Evolutionary conservation across 768 basidiomycete genomes (phyloP).

Genomic region (Postia placenta): DNA sequence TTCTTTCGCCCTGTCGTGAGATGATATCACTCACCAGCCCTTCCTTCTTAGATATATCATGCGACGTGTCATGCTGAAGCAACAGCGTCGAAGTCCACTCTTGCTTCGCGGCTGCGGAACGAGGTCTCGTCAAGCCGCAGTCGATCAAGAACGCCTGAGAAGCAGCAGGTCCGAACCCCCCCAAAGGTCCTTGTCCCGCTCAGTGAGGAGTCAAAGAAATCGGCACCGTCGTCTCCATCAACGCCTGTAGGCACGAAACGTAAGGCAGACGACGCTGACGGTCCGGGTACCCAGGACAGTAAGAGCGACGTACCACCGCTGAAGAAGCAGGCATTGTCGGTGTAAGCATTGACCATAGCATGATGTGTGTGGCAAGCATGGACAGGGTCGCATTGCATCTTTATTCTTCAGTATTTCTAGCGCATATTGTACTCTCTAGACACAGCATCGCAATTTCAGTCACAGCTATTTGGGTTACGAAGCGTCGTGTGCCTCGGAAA

Average conservation of each 20-base stretch:
- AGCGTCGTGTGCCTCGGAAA: too few relatives aligned
- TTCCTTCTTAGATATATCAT: constrained; percentile 68
- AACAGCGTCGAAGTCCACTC: constrained; percentile 50
- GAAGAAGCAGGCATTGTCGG: constrained; percentile 56
- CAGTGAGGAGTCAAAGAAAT: constrained; percentile 12
- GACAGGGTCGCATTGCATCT: constrained; percentile 13
- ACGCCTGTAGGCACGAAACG: constrained; percentile 62
- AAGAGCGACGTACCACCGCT: constrained; percentile 50
- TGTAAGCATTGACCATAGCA: constrained; percentile 24
- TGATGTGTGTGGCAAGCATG: constrained; percentile 7
- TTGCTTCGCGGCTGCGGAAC: constrained; percentile 63
- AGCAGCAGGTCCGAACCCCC: constrained; percentile 31
- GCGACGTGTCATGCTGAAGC: constrained; percentile 92
- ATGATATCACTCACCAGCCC: constrained; percentile 1
- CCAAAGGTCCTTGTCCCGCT: constrained; percentile 21
- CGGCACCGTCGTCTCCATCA: constrained; percentile 44
- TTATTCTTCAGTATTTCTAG: constrained; percentile 22
- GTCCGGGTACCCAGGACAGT: constrained; percentile 20
- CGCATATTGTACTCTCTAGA: constrained; percentile 12
- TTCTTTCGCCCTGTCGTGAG: not conserved
- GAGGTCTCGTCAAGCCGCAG: constrained; percentile 49
- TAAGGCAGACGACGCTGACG: constrained; percentile 54
- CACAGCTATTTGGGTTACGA: too few relatives aligned
- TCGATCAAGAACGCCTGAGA: constrained; percentile 75
- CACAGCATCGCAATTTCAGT: not conserved